A percentile compares a stretch with the other conserved stretches of the same genome.
phyloP scores from a whole-genome alignment of 345 rosid species.

The Anastatica hierochuntica region DNA sequence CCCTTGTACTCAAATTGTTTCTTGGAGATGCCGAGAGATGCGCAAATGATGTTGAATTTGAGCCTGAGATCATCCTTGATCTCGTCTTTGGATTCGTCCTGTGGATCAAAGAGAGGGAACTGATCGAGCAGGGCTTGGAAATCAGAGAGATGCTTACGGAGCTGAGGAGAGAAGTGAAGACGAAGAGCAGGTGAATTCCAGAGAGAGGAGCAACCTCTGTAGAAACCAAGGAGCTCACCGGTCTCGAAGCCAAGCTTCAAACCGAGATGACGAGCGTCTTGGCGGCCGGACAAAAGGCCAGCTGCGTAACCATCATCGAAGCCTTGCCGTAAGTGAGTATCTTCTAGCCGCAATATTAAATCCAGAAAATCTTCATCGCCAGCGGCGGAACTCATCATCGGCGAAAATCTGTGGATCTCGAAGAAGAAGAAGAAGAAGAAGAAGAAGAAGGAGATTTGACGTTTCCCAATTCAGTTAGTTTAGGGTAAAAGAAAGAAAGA shows the following conservation, averaged over 20 bases:
- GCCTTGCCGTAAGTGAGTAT: slow-evolving; percentile 50
- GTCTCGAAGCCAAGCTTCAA: slow-evolving; percentile 57
- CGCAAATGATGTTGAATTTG: slow-evolving; percentile 58
- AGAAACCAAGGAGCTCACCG: slow-evolving; percentile 76
- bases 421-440: too few relatives aligned
- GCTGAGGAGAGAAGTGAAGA: slow-evolving; percentile 41
- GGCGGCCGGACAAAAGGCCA: slow-evolving; percentile 45
- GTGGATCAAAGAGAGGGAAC: slow-evolving; percentile 54
- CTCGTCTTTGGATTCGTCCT: slow-evolving; percentile 50
- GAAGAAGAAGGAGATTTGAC: too few relatives aligned
- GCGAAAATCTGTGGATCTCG: too few relatives aligned
- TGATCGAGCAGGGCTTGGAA: slow-evolving; percentile 47
- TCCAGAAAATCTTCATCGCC: slow-evolving; percentile 48
- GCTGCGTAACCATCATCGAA: slow-evolving; percentile 42
- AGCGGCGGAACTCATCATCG: slow-evolving; percentile 1
- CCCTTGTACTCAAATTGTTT: slow-evolving; percentile 55
- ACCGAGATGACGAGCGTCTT: slow-evolving; percentile 43
- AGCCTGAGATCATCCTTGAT: slow-evolving; percentile 48
- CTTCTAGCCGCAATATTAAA: slow-evolving; percentile 45
- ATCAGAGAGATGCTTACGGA: slow-evolving; percentile 44
- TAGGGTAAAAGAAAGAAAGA: too few relatives aligned
- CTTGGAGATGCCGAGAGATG: slow-evolving; percentile 43
- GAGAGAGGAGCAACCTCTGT: slow-evolving; percentile 59
- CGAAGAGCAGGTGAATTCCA: slow-evolving; percentile 55
- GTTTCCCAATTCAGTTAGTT: too few relatives aligned